Conservation (phyloP, 2,329 filamentous ascomycete genomes). For the Phaeosphaeria sp. region DNA sequence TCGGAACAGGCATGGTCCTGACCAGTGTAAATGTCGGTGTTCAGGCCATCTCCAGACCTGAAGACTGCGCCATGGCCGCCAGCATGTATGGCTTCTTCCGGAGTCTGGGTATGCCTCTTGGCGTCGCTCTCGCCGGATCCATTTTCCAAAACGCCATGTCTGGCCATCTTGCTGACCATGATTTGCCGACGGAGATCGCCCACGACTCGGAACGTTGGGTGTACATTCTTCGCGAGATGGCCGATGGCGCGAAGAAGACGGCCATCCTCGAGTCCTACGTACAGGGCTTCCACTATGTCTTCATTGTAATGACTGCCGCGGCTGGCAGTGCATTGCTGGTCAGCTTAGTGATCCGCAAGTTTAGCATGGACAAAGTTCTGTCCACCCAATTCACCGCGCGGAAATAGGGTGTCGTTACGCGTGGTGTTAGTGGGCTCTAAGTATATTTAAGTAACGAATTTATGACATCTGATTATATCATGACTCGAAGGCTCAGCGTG, state of each 20-base stretch:
- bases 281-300: conserved; percentile 35
- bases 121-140: conserved; percentile 47
- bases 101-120: conserved; percentile 55
- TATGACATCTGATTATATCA: background rate
- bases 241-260: conserved; percentile 14
- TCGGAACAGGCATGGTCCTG: conserved; percentile 53
- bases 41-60: conserved; percentile 45
- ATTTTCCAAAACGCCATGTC: conserved; percentile 53
- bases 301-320: conserved; percentile 28
- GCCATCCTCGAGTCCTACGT: conserved; percentile 33
- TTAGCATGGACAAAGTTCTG: conserved; percentile 40
- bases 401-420: background rate
- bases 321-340: conserved; percentile 30
- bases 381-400: conserved; percentile 27
- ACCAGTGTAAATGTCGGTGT: conserved; percentile 50
- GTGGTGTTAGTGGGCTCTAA: no score
- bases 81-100: conserved; percentile 50
- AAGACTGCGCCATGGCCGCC: conserved; percentile 44
- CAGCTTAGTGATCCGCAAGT: conserved; percentile 37
- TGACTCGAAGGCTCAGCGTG: no score
- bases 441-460: no score
- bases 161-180: conserved; percentile 26
- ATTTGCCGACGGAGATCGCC: conserved; percentile 30
- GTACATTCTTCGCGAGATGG: conserved; percentile 27
- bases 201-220: conserved; percentile 39